A percentile compares a stretch with the other conserved stretches of the same genome.
These are phyloP conservation scores for Diplocarpon rosae DNA, from an alignment of 2,329 filamentous ascomycete species.

Conservation along the genomic window DNA sequence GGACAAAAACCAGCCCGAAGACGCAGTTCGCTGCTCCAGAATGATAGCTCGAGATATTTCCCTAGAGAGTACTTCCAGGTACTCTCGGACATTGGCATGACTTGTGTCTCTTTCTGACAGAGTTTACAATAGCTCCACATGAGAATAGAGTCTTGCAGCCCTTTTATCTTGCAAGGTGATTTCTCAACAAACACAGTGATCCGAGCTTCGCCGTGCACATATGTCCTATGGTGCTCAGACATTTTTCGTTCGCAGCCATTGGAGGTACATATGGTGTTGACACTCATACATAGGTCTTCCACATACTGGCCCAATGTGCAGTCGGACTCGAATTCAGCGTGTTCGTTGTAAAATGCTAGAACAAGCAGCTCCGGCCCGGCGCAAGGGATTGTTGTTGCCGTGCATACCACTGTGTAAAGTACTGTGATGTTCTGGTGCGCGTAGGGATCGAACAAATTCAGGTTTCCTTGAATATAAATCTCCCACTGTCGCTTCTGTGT, in stretches of 20 bases:
- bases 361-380: slow-evolving; percentile 83
- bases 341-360: slow-evolving; percentile 88
- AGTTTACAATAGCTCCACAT: slow-evolving; percentile 98
- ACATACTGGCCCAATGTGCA: slow-evolving; percentile 93
- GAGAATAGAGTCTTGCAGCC: slow-evolving; percentile 64
- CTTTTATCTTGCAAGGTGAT: slow-evolving; percentile 52
- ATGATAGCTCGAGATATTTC: slow-evolving; percentile 94
- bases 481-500: slow-evolving; percentile 96
- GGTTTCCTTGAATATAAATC: slow-evolving; percentile 78
- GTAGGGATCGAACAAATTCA: slow-evolving; percentile 86
- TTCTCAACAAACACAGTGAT: slow-evolving; percentile 84
- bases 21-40: slow-evolving; percentile 81
- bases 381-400: slow-evolving; percentile 85
- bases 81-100: slow-evolving; percentile 82
- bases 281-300: slow-evolving; percentile 72
- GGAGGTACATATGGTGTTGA: slow-evolving; percentile 65
- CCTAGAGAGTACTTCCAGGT: slow-evolving; percentile 98
- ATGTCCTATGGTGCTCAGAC: slow-evolving; percentile 88
- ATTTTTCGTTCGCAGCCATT: slow-evolving; percentile 82
- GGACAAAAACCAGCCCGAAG: slow-evolving; percentile 66
- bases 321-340: slow-evolving; percentile 66
- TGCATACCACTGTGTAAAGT: slow-evolving; percentile 87
- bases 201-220: slow-evolving; percentile 91
- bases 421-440: slow-evolving; percentile 95
- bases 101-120: slow-evolving; percentile 81